phyloP scores from a whole-genome alignment of 2,329 filamentous ascomycete species.

The Botrytis fragariae region DNA sequence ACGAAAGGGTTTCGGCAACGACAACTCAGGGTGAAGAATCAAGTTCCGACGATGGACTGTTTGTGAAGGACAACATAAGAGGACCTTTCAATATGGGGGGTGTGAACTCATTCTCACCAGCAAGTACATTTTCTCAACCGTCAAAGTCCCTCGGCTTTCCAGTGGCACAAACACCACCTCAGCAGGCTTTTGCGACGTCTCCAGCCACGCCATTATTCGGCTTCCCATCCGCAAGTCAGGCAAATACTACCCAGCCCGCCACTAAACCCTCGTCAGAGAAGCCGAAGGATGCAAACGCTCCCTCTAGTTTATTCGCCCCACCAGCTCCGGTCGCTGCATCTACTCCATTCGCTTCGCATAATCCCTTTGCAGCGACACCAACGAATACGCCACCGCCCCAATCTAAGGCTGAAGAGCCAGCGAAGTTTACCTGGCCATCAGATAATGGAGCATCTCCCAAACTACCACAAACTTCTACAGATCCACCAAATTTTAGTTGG shows the following conservation, averaged over 20 bases:
- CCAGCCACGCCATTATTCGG: constrained; percentile 2
- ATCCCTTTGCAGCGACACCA: background rate
- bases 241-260: background rate
- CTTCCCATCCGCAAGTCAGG: background rate
- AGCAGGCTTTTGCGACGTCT: background rate
- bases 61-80: constrained; percentile 29
- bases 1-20: constrained; percentile 37
- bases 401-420: background rate
- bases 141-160: background rate
- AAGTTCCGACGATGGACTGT: constrained; percentile 38
- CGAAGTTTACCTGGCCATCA: constrained; percentile 16
- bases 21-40: constrained; percentile 6
- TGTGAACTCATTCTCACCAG: background rate
- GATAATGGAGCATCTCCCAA: background rate
- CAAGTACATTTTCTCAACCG: background rate
- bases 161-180: background rate
- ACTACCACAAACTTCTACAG: background rate
- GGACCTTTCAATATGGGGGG: background rate
- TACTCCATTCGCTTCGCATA: background rate
- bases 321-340: background rate
- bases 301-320: background rate
- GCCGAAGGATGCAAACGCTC: background rate
- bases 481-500: constrained; percentile 7
- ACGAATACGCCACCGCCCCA: background rate
- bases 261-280: background rate